Evolutionary conservation across 2,329 filamentous ascomycete species (phyloP).

Genomic region (Arthrobotrys entomopaga): DNA sequence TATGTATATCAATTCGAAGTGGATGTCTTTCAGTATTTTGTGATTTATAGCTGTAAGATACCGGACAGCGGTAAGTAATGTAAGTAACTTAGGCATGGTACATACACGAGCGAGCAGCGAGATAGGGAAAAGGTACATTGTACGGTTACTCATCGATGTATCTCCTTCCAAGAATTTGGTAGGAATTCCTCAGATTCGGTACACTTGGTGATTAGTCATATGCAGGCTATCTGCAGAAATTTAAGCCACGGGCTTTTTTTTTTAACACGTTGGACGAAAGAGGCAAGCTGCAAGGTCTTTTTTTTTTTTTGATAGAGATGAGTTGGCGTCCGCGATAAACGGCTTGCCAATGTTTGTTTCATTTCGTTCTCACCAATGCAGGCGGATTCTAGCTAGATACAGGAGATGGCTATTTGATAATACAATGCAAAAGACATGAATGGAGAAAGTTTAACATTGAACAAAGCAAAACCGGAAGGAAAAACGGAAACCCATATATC

Average conservation of each 20-base stretch:
- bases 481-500: constrained; percentile 37
- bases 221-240: neutral
- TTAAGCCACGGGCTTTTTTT: neutral
- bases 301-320: constrained; percentile 24
- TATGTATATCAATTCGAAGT: constrained; percentile 1
- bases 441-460: constrained; percentile 1
- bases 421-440: constrained; percentile 30
- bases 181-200: constrained; percentile 34
- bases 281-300: no score
- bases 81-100: constrained; percentile 36
- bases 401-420: constrained; percentile 31
- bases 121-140: constrained; percentile 7
- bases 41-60: constrained; percentile 33
- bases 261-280: neutral
- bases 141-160: constrained; percentile 43
- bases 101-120: constrained; percentile 1
- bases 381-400: constrained; percentile 50
- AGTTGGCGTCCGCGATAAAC: constrained; percentile 17
- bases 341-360: constrained; percentile 12
- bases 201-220: constrained; percentile 39
- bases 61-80: constrained; percentile 10
- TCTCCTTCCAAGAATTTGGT: constrained; percentile 10
- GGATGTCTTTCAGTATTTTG: constrained; percentile 13
- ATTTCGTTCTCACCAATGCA: constrained; percentile 31
- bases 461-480: constrained; percentile 16